Percentiles rank a stretch among this genome's conserved stretches.
Conservation (phyloP, 2,329 filamentous ascomycete genomes). For the Paracoccidioides brasiliensis region DNA sequence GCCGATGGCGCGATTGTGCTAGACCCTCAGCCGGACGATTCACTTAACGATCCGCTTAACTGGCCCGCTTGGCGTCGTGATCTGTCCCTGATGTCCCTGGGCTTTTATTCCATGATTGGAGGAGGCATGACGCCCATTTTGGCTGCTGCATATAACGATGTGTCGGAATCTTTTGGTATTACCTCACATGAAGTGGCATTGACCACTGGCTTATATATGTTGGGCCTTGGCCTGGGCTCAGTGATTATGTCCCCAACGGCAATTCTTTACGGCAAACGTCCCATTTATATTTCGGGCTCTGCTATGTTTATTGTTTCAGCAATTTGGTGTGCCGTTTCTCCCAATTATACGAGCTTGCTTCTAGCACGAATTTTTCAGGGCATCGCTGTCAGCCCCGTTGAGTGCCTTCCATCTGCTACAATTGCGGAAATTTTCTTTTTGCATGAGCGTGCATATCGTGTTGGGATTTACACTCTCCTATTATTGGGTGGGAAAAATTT, state of each 20-base stretch:
- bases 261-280: constrained; percentile 79
- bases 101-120: constrained; percentile 85
- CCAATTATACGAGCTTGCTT: constrained; percentile 65
- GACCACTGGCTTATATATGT: constrained; percentile 87
- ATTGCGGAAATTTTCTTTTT: constrained; percentile 95
- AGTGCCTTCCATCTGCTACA: constrained; percentile 83
- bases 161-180: constrained; percentile 55
- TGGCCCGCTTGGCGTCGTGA: constrained; percentile 78
- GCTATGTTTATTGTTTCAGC: constrained; percentile 64
- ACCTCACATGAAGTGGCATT: constrained; percentile 61
- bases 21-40: constrained; percentile 84
- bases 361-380: constrained; percentile 78
- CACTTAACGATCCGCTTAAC: constrained; percentile 80
- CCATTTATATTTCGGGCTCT: constrained; percentile 69
- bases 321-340: constrained; percentile 77
- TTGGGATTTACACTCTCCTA: constrained; percentile 85
- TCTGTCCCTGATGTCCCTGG: constrained; percentile 63
- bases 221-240: constrained; percentile 76
- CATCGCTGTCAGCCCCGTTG: constrained; percentile 74
- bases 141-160: constrained; percentile 76
- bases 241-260: constrained; percentile 80
- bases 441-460: constrained; percentile 81
- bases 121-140: constrained; percentile 85
- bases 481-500: constrained; percentile 86
- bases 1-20: constrained; percentile 72